Conservation (phyloP, 2,329 filamentous ascomycete species). For the Coniosporium tulheliwenetii region DNA sequence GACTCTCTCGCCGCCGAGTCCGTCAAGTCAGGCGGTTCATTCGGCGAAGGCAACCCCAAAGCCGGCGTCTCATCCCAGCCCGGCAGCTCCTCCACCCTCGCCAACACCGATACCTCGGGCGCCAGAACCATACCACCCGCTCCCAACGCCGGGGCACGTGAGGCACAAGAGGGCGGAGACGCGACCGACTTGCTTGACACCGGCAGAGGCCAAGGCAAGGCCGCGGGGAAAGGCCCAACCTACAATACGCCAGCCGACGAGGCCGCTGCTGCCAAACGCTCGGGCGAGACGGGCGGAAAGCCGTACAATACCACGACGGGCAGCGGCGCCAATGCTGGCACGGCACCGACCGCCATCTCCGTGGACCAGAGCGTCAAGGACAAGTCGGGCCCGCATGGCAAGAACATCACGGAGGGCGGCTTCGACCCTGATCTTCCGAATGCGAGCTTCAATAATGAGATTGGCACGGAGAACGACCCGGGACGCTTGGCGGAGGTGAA, state of each 20-base stretch:
- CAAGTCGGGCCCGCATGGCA: constrained; percentile 29
- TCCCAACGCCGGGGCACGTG: constrained; percentile 27
- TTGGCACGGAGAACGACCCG: constrained; percentile 41
- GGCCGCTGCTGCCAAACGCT: constrained; percentile 3
- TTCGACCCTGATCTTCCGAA: constrained; percentile 28
- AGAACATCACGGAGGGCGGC: constrained; percentile 33
- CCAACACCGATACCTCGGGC: constrained; percentile 38
- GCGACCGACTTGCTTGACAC: constrained; percentile 25
- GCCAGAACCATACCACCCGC: constrained; percentile 35
- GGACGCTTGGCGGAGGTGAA: constrained; percentile 29
- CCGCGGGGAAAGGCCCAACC: constrained; percentile 18
- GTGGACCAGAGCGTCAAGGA: constrained; percentile 11
- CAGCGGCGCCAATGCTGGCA: constrained; percentile 11
- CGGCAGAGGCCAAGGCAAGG: constrained; percentile 19
- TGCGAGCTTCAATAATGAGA: constrained; percentile 34
- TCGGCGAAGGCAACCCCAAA: constrained; percentile 41
- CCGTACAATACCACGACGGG: constrained; percentile 10
- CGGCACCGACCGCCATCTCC: constrained; percentile 22
- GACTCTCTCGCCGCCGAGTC: constrained; percentile 71
- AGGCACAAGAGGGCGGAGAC: constrained; percentile 21
- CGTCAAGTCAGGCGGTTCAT: constrained; percentile 40
- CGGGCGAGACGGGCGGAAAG: constrained; percentile 18
- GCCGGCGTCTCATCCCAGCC: constrained; percentile 33
- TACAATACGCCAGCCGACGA: constrained; percentile 12
- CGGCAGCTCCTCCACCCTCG: constrained; percentile 37